Conservation (phyloP, 1,139 yeast species). For the Geotrichum europaeum region DNA sequence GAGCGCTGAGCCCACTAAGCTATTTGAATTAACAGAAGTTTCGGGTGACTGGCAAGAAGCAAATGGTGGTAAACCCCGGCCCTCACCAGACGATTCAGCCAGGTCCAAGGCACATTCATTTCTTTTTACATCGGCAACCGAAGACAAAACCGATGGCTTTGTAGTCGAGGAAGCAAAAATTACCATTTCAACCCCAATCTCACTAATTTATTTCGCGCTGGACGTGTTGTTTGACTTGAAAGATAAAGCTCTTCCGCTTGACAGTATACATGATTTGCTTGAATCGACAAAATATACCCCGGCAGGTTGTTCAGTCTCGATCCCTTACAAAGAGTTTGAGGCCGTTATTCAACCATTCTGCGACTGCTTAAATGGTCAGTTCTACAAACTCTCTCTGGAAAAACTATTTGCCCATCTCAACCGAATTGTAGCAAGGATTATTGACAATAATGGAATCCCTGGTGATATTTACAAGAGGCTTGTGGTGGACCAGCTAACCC, state of each 20-base stretch:
- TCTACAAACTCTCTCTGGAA: slow-evolving; percentile 21
- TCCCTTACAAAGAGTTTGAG: slow-evolving; percentile 5
- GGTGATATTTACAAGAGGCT: slow-evolving; percentile 14
- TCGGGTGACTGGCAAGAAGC: neutral
- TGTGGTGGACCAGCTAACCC: slow-evolving; percentile 21
- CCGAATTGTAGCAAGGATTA: slow-evolving; percentile 18
- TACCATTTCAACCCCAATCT: slow-evolving; percentile 31
- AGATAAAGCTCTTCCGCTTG: slow-evolving; percentile 27
- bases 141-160: slow-evolving; percentile 3
- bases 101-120: slow-evolving; percentile 7
- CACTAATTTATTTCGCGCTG: slow-evolving; percentile 31
- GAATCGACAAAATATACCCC: slow-evolving; percentile 14
- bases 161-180: slow-evolving; percentile 26
- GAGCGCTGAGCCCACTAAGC: neutral
- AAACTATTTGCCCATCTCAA: slow-evolving; percentile 23
- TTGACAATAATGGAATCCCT: slow-evolving; percentile 20
- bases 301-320: slow-evolving; percentile 1
- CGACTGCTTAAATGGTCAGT: slow-evolving; percentile 4
- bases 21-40: slow-evolving; percentile 12
- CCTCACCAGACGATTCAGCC: slow-evolving; percentile 6
- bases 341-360: slow-evolving; percentile 2
- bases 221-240: slow-evolving; percentile 24
- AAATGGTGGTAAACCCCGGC: slow-evolving; percentile 9
- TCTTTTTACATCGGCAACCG: neutral
- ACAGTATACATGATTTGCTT: slow-evolving; percentile 30